A percentile compares a stretch with the other conserved stretches of the same genome.
Evolutionary conservation across 257 asterid species (phyloP).

Genomic region (Schizonepeta tenuifolia): DNA sequence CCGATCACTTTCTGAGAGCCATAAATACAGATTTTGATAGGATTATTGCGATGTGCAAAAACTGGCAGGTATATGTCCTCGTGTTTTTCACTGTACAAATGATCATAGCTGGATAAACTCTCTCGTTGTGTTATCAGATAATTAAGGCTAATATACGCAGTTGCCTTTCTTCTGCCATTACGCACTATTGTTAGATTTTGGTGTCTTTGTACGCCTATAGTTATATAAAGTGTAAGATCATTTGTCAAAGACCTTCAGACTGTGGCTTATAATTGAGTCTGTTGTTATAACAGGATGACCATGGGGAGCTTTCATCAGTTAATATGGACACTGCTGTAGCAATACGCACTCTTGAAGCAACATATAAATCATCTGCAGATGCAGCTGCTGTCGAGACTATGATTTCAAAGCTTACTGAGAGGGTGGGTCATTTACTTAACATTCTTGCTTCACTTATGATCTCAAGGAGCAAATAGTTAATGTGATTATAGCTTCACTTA

Average conservation of each 20-base stretch:
- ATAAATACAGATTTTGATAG: slow-evolving; percentile 96
- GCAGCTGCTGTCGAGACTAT: slow-evolving; percentile 90
- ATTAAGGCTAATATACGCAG: slow-evolving; percentile 21
- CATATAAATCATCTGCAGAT: slow-evolving; percentile 87
- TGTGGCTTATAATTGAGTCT: slow-evolving; percentile 15
- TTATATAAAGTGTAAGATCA: not conserved
- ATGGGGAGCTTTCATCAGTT: slow-evolving; percentile 89
- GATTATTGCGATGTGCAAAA: slow-evolving; percentile 98
- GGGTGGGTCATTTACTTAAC: slow-evolving; percentile 49
- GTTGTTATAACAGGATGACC: slow-evolving; percentile 77
- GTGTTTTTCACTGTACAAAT: not conserved
- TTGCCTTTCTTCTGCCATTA: slow-evolving; percentile 9
- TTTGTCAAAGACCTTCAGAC: not conserved
- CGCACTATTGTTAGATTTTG: slow-evolving; percentile 6
- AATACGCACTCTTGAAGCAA: slow-evolving; percentile 97
- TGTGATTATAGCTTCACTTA: not conserved
- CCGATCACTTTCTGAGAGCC: slow-evolving; percentile 98
- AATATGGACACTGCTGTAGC: slow-evolving; percentile 99
- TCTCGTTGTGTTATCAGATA: not conserved
- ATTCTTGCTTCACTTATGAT: slow-evolving; percentile 12
- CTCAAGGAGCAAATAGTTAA: slow-evolving; percentile 17
- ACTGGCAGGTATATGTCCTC: slow-evolving; percentile 84
- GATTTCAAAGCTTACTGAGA: slow-evolving; percentile 84
- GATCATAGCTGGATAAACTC: slow-evolving; percentile 17
- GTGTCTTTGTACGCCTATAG: slow-evolving; percentile 18